phyloP scores from a whole-genome alignment of 768 basidiomycete genomes.

The Scleroderma citrinum region DNA sequence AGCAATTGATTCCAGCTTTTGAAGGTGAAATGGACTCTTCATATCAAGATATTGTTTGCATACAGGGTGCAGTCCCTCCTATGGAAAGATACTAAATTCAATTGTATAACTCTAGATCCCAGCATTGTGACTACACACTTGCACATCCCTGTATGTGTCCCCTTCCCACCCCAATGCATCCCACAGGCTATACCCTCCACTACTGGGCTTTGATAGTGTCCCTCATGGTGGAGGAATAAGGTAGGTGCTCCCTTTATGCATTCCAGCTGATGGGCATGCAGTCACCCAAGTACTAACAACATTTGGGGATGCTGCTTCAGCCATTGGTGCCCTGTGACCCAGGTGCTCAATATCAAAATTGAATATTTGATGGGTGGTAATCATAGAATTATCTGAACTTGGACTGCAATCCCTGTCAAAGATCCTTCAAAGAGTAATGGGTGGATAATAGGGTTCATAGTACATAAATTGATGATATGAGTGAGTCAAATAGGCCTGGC shows the following conservation, averaged over 20 bases:
- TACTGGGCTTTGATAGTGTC: background rate
- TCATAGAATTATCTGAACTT: background rate
- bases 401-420: background rate
- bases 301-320: background rate
- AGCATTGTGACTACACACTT: background rate
- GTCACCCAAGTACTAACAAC: too few species aligned
- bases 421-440: background rate
- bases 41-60: conserved; percentile 1
- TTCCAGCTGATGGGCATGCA: too few species aligned
- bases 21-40: background rate
- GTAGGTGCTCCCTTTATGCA: too few species aligned
- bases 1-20: background rate
- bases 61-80: background rate
- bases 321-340: background rate
- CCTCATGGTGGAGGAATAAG: background rate
- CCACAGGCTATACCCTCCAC: background rate
- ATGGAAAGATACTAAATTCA: background rate
- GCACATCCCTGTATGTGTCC: background rate
- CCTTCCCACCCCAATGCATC: background rate
- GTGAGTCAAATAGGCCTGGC: too few species aligned
- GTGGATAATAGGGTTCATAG: background rate
- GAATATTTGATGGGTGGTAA: background rate
- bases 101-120: background rate
- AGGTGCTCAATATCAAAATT: background rate
- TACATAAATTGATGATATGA: background rate